phyloP scores from a whole-genome alignment of 2,329 filamentous ascomycete genomes.

The Cladosporium phlei region DNA sequence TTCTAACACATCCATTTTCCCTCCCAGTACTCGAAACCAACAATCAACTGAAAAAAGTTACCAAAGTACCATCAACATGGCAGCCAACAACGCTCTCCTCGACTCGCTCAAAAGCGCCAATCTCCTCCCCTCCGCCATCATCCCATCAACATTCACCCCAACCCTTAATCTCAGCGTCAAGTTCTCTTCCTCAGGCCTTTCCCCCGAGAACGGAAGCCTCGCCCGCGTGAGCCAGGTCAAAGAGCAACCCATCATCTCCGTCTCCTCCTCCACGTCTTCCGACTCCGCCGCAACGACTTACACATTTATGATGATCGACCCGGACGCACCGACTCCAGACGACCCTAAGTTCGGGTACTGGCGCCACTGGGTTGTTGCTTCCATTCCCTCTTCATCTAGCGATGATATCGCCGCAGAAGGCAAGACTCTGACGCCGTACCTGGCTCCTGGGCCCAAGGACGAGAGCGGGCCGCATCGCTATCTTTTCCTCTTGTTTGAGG shows the following conservation, averaged over 20 bases:
- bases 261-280: constrained; percentile 21
- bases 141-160: constrained; percentile 42
- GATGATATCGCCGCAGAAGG: constrained; percentile 15
- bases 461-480: constrained; percentile 35
- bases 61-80: background rate
- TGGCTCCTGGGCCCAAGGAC: constrained; percentile 33
- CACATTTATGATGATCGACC: constrained; percentile 49
- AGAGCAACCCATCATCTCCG: constrained; percentile 15
- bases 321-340: constrained; percentile 52
- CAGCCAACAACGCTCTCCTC: constrained; percentile 18
- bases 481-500: constrained; percentile 30
- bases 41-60: no score
- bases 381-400: constrained; percentile 15
- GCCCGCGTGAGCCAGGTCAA: constrained; percentile 34
- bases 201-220: constrained; percentile 32
- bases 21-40: no score
- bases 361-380: constrained; percentile 49
- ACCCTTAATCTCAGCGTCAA: constrained; percentile 14
- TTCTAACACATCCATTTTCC: no score
- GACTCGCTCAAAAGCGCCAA: constrained; percentile 24
- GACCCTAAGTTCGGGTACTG: constrained; percentile 54
- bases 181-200: constrained; percentile 34
- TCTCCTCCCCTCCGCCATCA: constrained; percentile 34
- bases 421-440: constrained; percentile 29
- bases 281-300: constrained; percentile 40